Conservation (phyloP, 352 stramenopile genomes). For the Nothophytophthora sp. region DNA sequence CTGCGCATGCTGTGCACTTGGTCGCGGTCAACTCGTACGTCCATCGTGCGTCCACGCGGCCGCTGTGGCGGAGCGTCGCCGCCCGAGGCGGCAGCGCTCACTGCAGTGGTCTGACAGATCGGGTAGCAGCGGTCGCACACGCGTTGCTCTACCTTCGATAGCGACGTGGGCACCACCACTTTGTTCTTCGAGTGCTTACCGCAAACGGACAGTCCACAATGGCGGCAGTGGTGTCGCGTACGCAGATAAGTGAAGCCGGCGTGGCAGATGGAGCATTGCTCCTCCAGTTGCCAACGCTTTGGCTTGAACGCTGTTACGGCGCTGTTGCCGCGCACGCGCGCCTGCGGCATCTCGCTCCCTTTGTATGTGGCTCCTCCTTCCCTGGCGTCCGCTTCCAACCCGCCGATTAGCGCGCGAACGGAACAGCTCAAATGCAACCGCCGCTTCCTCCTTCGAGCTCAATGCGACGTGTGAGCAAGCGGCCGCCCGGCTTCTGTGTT, state of each 20-base stretch:
- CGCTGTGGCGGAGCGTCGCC: neutral
- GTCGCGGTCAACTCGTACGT: too few species aligned
- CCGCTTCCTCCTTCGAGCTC: constrained; percentile 13
- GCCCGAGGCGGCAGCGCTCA: too few species aligned
- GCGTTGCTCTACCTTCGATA: constrained; percentile 65
- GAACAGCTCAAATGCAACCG: constrained; percentile 2
- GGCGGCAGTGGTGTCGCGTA: constrained; percentile 76
- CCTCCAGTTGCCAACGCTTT: constrained; percentile 60
- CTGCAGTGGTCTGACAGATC: constrained; percentile 31
- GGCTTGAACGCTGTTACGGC: constrained; percentile 56
- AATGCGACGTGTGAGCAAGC: constrained; percentile 11
- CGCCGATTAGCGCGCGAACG: constrained; percentile 30
- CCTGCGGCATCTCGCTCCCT: constrained; percentile 10
- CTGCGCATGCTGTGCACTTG: too few species aligned
- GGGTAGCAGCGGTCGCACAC: constrained; percentile 78
- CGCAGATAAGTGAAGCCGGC: constrained; percentile 60
- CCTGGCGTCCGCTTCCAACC: constrained; percentile 5
- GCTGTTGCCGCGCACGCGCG: constrained; percentile 35
- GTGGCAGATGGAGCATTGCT: constrained; percentile 63
- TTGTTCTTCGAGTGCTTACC: constrained; percentile 70
- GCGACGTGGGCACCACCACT: constrained; percentile 63
- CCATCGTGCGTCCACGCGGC: neutral
- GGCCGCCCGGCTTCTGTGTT: neutral
- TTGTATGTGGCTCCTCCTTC: neutral
- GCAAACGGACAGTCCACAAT: constrained; percentile 78